Evolutionary conservation across 2,329 filamentous ascomycete genomes (phyloP).

Genomic region (Cercospora berteroae): DNA sequence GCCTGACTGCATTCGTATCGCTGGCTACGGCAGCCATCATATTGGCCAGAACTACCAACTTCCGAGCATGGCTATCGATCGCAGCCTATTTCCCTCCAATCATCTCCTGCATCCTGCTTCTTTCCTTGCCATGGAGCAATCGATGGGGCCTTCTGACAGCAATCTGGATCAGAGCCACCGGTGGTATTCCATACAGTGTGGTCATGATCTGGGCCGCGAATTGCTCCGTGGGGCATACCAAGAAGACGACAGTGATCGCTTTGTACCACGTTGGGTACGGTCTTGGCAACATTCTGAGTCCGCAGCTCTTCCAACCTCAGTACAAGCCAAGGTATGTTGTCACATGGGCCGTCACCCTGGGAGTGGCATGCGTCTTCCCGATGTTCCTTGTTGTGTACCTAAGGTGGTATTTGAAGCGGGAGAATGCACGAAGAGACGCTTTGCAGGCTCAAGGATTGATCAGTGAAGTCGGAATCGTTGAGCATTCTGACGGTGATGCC

Average conservation of each 20-base stretch:
- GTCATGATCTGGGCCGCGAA: not conserved
- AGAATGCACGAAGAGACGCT: constrained; percentile 42
- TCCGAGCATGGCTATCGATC: constrained; percentile 35
- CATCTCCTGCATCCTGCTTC: constrained; percentile 40
- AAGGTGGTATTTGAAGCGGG: constrained; percentile 41
- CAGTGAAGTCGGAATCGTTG: constrained; percentile 19
- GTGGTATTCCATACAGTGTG: constrained; percentile 22
- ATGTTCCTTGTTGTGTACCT: constrained; percentile 41
- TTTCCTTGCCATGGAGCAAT: constrained; percentile 41
- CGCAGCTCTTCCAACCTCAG: constrained; percentile 39
- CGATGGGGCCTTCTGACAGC: constrained; percentile 40
- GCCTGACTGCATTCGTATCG: constrained; percentile 20
- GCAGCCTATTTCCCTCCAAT: constrained; percentile 40
- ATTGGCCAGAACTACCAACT: constrained; percentile 34
- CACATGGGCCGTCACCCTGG: constrained; percentile 20
- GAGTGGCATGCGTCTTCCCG: constrained; percentile 38
- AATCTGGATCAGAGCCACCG: constrained; percentile 42
- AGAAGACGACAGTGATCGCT: constrained; percentile 44
- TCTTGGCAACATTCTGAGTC: constrained; percentile 39
- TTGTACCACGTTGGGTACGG: constrained; percentile 43
- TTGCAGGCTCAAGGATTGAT: constrained; percentile 20
- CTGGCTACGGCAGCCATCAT: constrained; percentile 34
- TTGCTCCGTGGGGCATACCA: not conserved
- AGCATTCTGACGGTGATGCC: constrained; percentile 18
- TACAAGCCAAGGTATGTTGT: constrained; percentile 22